Base-by-base conservation (phyloP, 1,284 basidiomycete genomes). In the Austropuccinia psidii region DNA sequence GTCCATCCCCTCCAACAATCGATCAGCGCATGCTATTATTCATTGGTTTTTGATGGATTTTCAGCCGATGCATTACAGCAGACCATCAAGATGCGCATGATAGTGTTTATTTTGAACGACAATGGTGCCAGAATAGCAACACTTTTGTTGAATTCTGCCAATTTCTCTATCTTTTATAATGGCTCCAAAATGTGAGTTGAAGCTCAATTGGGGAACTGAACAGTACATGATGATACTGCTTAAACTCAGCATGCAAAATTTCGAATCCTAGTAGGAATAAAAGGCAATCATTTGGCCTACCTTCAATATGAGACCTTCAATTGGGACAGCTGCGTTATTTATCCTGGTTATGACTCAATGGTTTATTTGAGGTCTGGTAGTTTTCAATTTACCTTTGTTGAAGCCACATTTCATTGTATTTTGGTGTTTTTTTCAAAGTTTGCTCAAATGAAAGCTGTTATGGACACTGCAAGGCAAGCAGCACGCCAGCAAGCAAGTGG, bases 271-370 rank as follows among this genome's bases (percentile, higher is more conserved):
- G 83, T 99, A 70, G 90, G 92, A 35, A 98, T 98, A 72, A 92
- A 98, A 79, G 96, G 94, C 45, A 87, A 93, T 77, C 90, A 98
- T 80, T 87, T 98, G 58, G 95, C 93, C 29, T 91, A 97, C 80
- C 93, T 99, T 83, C 87, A 86, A 69, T 98, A 98, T 81, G 90
- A 97, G 81, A 98, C 93, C 0, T 95, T 88, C 81, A 81, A 83
- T 1, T 78, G 77, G 9, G 86, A 90, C 17, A 83, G 86, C 39
- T n/a, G n/a, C n/a, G n/a, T n/a, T n/a, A 84, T 84, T 0, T 90
- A 91, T 80, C 84, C 85, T 1, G 92, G 92, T 43, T 86, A 95
- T 82, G 93, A 94, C 81, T 93, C 93, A 3, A 87, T 89, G 5
- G 84, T 99, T 73, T 86, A 87, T 76, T 85, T 99, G 70, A 86